Evolutionary conservation across 768 basidiomycete genomes (phyloP).

Genomic region (Suillus placidus): DNA sequence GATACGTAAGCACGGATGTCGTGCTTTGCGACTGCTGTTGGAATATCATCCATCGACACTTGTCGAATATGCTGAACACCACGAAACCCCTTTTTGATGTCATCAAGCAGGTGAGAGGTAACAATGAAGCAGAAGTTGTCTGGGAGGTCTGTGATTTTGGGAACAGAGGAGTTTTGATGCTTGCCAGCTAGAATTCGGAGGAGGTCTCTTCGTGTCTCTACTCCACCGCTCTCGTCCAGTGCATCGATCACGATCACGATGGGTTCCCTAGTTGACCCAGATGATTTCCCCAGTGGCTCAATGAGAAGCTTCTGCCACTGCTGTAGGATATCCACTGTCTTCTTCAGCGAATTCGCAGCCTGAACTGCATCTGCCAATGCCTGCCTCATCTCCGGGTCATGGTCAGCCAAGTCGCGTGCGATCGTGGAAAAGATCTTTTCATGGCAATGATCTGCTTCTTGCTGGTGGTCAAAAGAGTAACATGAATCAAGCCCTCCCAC

Average conservation of each 20-base stretch:
- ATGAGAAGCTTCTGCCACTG: slow-evolving; percentile 6
- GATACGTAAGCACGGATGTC: slow-evolving; percentile 3
- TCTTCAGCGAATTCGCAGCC: neutral
- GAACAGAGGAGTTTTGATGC: neutral
- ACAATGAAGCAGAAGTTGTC: slow-evolving; percentile 12
- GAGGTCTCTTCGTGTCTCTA: slow-evolving; percentile 1
- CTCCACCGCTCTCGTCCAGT: slow-evolving; percentile 20
- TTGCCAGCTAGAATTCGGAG: neutral
- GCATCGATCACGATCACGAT: slow-evolving; percentile 30
- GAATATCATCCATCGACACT: neutral
- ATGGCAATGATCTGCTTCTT: slow-evolving; percentile 13
- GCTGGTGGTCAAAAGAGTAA: slow-evolving; percentile 6
- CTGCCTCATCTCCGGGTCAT: neutral
- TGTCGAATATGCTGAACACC: neutral
- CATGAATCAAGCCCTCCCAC: slow-evolving; percentile 17
- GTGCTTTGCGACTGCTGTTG: neutral
- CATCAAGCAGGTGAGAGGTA: slow-evolving; percentile 5
- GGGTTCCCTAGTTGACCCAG: neutral
- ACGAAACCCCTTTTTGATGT: neutral
- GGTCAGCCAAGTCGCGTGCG: slow-evolving; percentile 21
- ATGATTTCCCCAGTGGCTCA: neutral
- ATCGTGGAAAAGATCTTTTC: slow-evolving; percentile 21
- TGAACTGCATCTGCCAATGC: neutral
- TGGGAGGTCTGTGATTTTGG: slow-evolving; percentile 1
- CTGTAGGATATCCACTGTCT: neutral